A percentile compares a stretch with the other conserved stretches of the same genome.
phyloP scores from a whole-genome alignment of 345 rosid genomes.

The Turritis glabra region DNA sequence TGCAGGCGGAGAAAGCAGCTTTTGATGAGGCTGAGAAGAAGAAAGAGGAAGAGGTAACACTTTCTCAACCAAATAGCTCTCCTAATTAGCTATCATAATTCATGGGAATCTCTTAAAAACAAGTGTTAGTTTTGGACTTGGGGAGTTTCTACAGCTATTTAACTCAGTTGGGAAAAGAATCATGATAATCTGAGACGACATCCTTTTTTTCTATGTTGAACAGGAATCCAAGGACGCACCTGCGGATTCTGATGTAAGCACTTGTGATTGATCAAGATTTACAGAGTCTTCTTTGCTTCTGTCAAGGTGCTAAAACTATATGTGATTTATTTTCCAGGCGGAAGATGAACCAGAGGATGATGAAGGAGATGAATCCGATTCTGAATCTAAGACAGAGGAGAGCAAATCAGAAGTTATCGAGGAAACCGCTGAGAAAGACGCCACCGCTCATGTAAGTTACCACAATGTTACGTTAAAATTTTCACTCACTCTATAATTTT shows the following conservation, averaged over 20 bases:
- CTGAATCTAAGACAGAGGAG: slow-evolving; percentile 49
- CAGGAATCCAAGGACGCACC: slow-evolving; percentile 77
- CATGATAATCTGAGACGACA: slow-evolving; percentile 51
- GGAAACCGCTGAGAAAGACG: slow-evolving; percentile 31
- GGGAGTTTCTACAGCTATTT: no score
- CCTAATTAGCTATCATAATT: slow-evolving; percentile 24
- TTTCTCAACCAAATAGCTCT: slow-evolving; percentile 23
- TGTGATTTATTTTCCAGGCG: slow-evolving; percentile 37
- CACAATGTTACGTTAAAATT: background rate
- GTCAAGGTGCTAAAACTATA: background rate
- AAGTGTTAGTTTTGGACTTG: no score
- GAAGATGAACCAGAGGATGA: slow-evolving; percentile 47
- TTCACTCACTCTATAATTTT: background rate
- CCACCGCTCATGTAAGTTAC: slow-evolving; percentile 52
- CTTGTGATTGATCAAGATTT: background rate
- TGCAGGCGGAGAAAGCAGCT: slow-evolving; percentile 66
- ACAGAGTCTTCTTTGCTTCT: background rate
- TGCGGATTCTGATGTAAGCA: slow-evolving; percentile 75
- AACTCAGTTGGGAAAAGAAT: no score
- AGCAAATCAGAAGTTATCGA: slow-evolving; percentile 38
- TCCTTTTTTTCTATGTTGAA: slow-evolving; percentile 41
- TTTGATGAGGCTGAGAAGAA: slow-evolving; percentile 93
- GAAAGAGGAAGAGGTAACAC: slow-evolving; percentile 72
- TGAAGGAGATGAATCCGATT: slow-evolving; percentile 48
- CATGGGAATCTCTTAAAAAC: background rate